Base-by-base conservation (phyloP, 352 stramenopile genomes). In the Elongisporangium prolatum region DNA sequence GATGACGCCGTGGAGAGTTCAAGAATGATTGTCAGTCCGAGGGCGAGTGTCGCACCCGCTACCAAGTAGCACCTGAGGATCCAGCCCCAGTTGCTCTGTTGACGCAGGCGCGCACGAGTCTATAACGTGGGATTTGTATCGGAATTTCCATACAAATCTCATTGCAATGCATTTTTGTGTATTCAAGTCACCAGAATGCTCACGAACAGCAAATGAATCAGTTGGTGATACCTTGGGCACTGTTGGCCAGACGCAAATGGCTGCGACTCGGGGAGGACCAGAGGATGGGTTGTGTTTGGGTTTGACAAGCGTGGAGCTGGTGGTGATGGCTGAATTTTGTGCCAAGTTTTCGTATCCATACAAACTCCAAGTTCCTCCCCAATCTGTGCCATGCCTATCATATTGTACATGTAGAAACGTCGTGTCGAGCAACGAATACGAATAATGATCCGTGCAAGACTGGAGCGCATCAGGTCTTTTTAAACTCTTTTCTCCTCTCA, bases 251-350 rank as follows among this genome's bases (percentile, higher is more conserved):
- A 40, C 28, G 28, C 28, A 40, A 40, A 40, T 40, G 28, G 28
- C 28, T 40, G 28, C 28, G 28, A 25, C 5, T 37, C 10, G 50
- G 47, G 34, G n/a, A 24, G n/a, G 8, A 2, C 9, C 4, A 51
- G 21, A 51, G 47, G 21, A 51, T 51, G 47, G 47, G 47, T 51
- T 51, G 47, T 20, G 47, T 51, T 51, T 20, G n/a, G 21, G 47
- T 51, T 63, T 67, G 62, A 63, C 56, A 21, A 21, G 37, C 50
- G 22, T 48, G 13, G 28, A 40, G 28, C 28, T 40, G 28, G 28
- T 40, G 28, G 28, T 40, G 28, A 40, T 40, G 28, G 28, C 28
- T 40, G 28, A 40, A 13, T 40, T 40, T 40, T 40, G 28, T 40
- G 28, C 28, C 28, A 2, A 2, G 47, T 51, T 51, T 51, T 51